These are phyloP conservation scores for Oemleria cerasiformis DNA, from an alignment of 306 rosid genomes.

Conservation along the genomic window DNA sequence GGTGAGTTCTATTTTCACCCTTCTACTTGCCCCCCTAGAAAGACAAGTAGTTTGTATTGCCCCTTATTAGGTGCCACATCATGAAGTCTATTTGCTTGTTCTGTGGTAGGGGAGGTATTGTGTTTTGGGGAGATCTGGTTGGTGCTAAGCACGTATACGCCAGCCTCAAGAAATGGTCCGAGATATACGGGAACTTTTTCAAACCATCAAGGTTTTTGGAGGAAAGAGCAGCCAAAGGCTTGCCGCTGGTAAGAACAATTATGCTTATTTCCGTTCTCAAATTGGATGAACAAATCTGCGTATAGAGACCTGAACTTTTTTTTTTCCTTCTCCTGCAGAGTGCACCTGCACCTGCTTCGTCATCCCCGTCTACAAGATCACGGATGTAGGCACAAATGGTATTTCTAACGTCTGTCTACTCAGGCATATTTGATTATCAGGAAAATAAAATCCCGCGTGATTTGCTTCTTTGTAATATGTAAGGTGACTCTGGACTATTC, in stretches of 20 bases:
- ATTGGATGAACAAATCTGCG: neutral
- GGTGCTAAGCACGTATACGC: conserved; percentile 73
- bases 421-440: conserved; percentile 2
- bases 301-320: too few species aligned
- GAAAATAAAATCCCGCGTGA: conserved; percentile 10
- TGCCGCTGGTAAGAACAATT: conserved; percentile 63
- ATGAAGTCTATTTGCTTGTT: neutral
- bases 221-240: conserved; percentile 82
- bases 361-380: conserved; percentile 44
- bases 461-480: neutral
- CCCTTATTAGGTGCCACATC: too few species aligned
- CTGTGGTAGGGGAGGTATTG: conserved; percentile 82
- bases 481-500: neutral
- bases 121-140: conserved; percentile 84
- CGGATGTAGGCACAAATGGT: conserved; percentile 43
- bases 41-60: too few species aligned
- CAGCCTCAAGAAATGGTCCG: conserved; percentile 81
- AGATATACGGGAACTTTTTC: conserved; percentile 66
- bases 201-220: conserved; percentile 87
- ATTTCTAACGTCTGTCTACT: neutral
- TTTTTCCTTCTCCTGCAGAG: conserved; percentile 52
- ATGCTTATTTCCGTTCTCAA: neutral
- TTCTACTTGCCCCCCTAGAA: neutral
- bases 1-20: conserved; percentile 35
- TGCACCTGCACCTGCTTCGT: conserved; percentile 62